phyloP scores from a whole-genome alignment of 441 rosid genomes.

The Raphanus hybrid region DNA sequence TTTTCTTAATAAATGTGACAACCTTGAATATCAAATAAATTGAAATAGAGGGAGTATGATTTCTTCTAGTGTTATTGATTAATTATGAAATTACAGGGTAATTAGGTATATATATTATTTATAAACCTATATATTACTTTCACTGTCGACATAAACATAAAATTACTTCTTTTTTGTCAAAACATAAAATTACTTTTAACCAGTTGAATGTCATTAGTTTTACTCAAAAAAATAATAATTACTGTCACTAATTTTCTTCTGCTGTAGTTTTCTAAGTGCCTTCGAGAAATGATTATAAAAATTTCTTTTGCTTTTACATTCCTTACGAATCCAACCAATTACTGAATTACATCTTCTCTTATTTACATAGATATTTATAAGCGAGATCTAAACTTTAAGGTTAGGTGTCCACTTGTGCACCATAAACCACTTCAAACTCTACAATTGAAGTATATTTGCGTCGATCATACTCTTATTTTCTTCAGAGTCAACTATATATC shows the following conservation, averaged over 20 bases:
- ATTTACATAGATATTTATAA: neutral
- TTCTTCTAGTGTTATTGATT: neutral
- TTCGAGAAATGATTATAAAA: neutral
- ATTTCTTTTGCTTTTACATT: neutral
- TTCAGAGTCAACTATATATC: neutral
- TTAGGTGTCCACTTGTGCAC: neutral
- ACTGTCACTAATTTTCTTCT: neutral
- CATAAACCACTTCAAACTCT: constrained; percentile 1
- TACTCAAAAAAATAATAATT: neutral
- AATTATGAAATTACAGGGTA: neutral
- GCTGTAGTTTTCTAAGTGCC: neutral
- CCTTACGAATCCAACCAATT: neutral
- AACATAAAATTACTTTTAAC: neutral
- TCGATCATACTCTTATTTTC: neutral
- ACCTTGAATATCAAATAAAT: too few relatives aligned
- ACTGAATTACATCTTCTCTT: too few relatives aligned
- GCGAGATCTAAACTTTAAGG: neutral
- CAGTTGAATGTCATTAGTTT: neutral
- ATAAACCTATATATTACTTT: neutral
- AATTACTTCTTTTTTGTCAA: neutral
- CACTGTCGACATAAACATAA: neutral
- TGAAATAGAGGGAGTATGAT: neutral
- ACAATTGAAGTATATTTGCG: neutral
- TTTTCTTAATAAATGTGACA: too few relatives aligned
- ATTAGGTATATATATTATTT: neutral